Conservation (phyloP, 1,139 yeast species). For the Debaryomyces subglobosus region DNA sequence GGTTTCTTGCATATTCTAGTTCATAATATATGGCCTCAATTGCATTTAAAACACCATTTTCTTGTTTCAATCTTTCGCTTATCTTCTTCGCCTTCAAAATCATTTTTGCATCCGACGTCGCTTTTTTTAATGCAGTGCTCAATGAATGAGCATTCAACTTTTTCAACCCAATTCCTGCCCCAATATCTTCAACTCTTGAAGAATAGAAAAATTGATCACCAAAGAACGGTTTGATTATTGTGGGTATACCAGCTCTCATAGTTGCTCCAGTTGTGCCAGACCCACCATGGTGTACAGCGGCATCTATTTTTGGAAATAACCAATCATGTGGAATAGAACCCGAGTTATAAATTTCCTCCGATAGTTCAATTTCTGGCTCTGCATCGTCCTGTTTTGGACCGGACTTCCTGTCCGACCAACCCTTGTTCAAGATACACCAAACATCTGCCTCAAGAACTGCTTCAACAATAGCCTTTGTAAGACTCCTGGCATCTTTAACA, state of each 20-base stretch:
- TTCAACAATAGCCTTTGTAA: constrained; percentile 76
- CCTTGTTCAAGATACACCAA: constrained; percentile 84
- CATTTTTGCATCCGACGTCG: constrained; percentile 67
- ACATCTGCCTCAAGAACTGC: constrained; percentile 83
- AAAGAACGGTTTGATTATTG: constrained; percentile 89
- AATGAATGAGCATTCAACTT: constrained; percentile 67
- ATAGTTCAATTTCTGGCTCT: constrained; percentile 60
- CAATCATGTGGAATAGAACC: constrained; percentile 91
- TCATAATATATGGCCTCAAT: constrained; percentile 76
- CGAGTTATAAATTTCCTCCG: constrained; percentile 66
- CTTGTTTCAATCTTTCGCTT: constrained; percentile 64
- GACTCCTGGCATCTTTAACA: constrained; percentile 75
- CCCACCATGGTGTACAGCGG: constrained; percentile 97
- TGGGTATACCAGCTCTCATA: constrained; percentile 82
- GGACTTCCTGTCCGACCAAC: constrained; percentile 81
- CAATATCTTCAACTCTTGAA: constrained; percentile 80
- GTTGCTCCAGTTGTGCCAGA: constrained; percentile 97
- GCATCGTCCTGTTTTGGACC: constrained; percentile 11
- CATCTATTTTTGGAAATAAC: constrained; percentile 87
- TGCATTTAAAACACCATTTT: constrained; percentile 80
- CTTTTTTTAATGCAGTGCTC: constrained; percentile 67
- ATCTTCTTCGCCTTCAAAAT: constrained; percentile 64
- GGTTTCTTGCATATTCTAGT: constrained; percentile 70
- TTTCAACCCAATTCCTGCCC: constrained; percentile 77
- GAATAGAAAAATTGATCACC: constrained; percentile 97